Evolutionary conservation across 1,139 yeast genomes (phyloP).

Genomic region (Suhomyces bokatorum): DNA sequence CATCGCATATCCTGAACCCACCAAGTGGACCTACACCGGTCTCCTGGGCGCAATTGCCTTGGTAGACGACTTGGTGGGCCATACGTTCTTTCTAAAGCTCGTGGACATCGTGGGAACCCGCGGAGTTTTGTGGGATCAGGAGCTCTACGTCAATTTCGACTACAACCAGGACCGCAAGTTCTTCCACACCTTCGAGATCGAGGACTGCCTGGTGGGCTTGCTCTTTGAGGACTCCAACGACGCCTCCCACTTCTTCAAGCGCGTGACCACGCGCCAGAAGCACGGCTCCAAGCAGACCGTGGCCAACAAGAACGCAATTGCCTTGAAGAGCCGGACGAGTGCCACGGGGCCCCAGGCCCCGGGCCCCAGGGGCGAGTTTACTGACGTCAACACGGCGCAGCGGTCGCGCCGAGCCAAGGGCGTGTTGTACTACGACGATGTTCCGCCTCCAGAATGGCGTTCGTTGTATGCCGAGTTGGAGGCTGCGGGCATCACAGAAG

Average conservation of each 20-base stretch:
- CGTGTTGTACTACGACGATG: conserved; percentile 69
- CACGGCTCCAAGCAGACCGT: conserved; percentile 85
- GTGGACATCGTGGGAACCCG: conserved; percentile 80
- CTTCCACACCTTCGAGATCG: conserved; percentile 92
- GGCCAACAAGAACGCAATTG: conserved; percentile 84
- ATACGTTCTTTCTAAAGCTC: conserved; percentile 84
- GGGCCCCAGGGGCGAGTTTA: conserved; percentile 75
- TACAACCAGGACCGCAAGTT: conserved; percentile 92
- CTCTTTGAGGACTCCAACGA: conserved; percentile 87
- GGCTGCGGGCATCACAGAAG: conserved; percentile 79
- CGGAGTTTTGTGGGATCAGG: conserved; percentile 97
- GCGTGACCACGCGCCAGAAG: conserved; percentile 73
- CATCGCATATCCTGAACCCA: conserved; percentile 83
- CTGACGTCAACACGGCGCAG: conserved; percentile 53
- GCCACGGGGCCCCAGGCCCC: conserved; percentile 37
- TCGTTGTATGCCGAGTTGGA: conserved; percentile 72
- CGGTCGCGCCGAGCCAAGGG: conserved; percentile 59
- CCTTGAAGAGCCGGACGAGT: conserved; percentile 56
- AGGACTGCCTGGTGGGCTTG: conserved; percentile 86
- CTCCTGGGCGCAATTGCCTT: conserved; percentile 82
- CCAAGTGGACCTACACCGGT: conserved; percentile 85
- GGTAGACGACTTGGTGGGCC: conserved; percentile 92
- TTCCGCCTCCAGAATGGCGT: conserved; percentile 87
- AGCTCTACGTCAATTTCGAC: conserved; percentile 80
- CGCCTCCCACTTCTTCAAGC: conserved; percentile 79